phyloP scores from a whole-genome alignment of 2,329 filamentous ascomycete genomes.

The Chaetomiaceae sp. region DNA sequence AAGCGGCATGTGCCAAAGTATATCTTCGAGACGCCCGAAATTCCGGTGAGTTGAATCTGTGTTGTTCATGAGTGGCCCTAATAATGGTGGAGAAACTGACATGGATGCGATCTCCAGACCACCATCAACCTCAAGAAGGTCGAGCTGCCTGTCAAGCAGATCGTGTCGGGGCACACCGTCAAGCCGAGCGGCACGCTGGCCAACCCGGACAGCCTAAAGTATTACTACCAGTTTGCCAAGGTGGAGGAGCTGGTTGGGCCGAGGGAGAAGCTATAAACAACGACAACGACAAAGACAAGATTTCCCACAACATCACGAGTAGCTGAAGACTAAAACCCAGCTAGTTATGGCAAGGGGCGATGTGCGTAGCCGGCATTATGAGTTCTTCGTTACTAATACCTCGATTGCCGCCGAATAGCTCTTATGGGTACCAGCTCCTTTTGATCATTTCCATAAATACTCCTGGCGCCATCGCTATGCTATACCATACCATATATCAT shows the following conservation, averaged over 20 bases:
- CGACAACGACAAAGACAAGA: not conserved
- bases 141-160: slow-evolving; percentile 77
- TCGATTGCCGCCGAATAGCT: not conserved
- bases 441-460: slow-evolving; percentile 5
- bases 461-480: slow-evolving; percentile 22
- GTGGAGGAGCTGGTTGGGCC: slow-evolving; percentile 51
- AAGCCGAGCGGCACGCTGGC: slow-evolving; percentile 70
- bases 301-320: not conserved
- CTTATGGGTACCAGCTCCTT: not conserved
- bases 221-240: slow-evolving; percentile 72
- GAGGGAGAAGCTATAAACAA: slow-evolving; percentile 21
- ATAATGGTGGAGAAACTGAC: not conserved
- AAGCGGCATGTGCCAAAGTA: slow-evolving; percentile 72
- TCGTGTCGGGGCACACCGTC: slow-evolving; percentile 67
- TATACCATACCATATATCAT: slow-evolving; percentile 12
- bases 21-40: slow-evolving; percentile 73
- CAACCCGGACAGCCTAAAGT: slow-evolving; percentile 70
- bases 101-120: slow-evolving; percentile 42
- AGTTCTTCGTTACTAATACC: not conserved
- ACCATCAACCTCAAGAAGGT: slow-evolving; percentile 84
- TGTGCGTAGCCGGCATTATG: not conserved
- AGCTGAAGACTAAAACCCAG: too few species aligned
- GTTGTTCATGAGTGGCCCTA: not conserved
- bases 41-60: slow-evolving; percentile 56
- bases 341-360: too few species aligned